Conservation (phyloP, 192 early-diverging fungal species). For the Jimgerdemannia lactiflua region DNA sequence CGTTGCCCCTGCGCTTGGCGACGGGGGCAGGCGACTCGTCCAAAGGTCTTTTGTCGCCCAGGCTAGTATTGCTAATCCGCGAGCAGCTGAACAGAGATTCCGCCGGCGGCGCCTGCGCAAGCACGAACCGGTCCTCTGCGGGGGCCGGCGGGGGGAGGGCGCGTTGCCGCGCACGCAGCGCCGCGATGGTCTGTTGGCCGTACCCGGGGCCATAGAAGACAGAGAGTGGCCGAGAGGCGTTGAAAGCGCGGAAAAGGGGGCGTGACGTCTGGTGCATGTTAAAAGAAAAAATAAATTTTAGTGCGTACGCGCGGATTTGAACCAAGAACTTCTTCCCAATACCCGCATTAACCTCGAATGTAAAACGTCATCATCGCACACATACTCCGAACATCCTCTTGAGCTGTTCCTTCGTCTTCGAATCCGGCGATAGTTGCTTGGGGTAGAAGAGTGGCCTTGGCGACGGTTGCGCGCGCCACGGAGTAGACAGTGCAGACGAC, state of each 20-base stretch:
- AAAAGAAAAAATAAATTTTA: too few relatives aligned
- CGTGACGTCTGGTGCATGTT: too few relatives aligned
- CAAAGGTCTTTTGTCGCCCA: neutral
- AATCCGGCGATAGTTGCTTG: neutral
- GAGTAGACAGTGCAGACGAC: too few relatives aligned
- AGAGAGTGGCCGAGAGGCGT: neutral
- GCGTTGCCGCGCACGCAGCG: neutral
- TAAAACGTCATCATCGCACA: neutral
- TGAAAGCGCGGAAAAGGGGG: neutral
- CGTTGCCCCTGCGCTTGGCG: neutral
- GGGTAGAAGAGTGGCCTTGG: neutral
- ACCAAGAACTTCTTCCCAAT: too few relatives aligned
- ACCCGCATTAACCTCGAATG: neutral
- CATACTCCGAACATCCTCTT: neutral
- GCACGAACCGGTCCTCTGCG: neutral
- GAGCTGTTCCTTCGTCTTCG: neutral
- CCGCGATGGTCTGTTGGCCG: neutral
- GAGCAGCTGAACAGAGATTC: neutral
- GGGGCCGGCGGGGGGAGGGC: neutral
- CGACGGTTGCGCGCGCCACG: neutral
- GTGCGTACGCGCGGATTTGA: too few relatives aligned
- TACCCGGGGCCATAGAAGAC: neutral
- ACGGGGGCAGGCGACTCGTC: neutral
- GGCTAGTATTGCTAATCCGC: neutral
- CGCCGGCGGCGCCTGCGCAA: neutral